Evolutionary conservation across 768 basidiomycete species (phyloP), one percentile per base, ranked within the genome.

Genomic region (Lentinula sp.): DNA sequence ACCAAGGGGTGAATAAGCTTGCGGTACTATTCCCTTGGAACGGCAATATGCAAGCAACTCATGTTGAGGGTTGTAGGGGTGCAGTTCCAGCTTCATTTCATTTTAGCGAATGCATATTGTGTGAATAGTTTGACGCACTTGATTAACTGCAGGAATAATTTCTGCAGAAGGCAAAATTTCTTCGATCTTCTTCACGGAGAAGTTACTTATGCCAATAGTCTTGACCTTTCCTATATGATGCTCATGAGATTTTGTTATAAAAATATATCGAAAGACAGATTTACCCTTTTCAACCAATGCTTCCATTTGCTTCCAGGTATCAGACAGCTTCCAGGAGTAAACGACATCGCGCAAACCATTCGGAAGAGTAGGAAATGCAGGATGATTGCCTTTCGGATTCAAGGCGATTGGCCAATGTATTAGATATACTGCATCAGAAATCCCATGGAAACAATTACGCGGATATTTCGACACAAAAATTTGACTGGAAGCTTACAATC

Each of bases 231-330:
- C 86, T 86, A 59, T n/a, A 41, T 10, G 16, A 20, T 20, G 15
- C 8, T 48, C 45, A 56, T 32, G 9, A 15, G n/a, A n/a, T 28
- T 60, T 16, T 36, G 20, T 12, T 8, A 9, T 23, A 28, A 15
- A 45, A 5, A 13, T 23, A 51, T 35, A 16, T 9, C 28, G 58
- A 45, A 23, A 51, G 36, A 5, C 7, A 43, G 15, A 18, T 52
- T 75, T 69, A 71, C 88, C 90, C 67, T 83, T 86, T 71, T 82
- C 83, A 62, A 84, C 71, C 35, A 93, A 64, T 9, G 76, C 84
- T 71, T 94, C 93, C 87, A 95, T 88, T 71, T 88, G 85, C 66
- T 82, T 85, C 91, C 93, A 94, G 13, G 93, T 93, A 55, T 92
- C 81, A 56, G 71, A 75, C 67, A 91, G 69, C 32, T 84, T 77